These are phyloP conservation scores for Calocybe gangraenosa DNA, from an alignment of 768 basidiomycete species.

Conservation along the genomic window DNA sequence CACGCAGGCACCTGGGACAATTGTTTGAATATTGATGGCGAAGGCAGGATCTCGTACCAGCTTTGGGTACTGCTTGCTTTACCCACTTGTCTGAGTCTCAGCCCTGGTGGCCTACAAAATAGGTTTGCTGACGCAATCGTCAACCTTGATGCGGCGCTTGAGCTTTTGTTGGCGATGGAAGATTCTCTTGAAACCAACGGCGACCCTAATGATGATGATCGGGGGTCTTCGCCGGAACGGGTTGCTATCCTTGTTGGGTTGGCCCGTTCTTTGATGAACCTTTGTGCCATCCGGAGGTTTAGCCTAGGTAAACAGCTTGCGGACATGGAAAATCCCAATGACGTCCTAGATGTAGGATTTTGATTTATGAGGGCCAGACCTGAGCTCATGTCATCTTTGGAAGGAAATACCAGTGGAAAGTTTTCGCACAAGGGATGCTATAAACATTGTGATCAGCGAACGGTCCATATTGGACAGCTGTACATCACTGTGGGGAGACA, in stretches of 20 bases:
- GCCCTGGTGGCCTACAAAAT: background rate
- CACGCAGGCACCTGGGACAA: conserved; percentile 4
- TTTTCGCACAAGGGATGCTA: conserved; percentile 38
- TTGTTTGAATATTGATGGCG: conserved; percentile 38
- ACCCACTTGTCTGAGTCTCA: conserved; percentile 11
- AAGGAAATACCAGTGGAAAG: conserved; percentile 34
- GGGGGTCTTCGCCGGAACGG: background rate
- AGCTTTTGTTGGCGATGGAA: conserved; percentile 15
- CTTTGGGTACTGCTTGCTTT: conserved; percentile 46
- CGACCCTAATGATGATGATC: background rate
- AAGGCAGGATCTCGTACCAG: conserved; percentile 46
- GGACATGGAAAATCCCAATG: conserved; percentile 25
- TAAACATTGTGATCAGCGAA: conserved; percentile 46
- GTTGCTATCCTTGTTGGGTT: conserved; percentile 5
- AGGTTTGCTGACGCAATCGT: background rate
- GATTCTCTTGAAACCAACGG: background rate
- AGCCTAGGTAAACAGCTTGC: conserved; percentile 23
- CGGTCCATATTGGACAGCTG: conserved; percentile 52
- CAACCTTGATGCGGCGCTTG: conserved; percentile 12
- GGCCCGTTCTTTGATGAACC: conserved; percentile 20
- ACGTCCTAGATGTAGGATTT: conserved; percentile 32
- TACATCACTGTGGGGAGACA: conserved; percentile 36
- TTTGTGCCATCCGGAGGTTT: conserved; percentile 28
- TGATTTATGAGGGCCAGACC: background rate
- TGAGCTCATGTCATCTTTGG: conserved; percentile 6